Base-by-base conservation (phyloP, 164 flowering plant genomes). In the Chimonanthus salicifolius region DNA sequence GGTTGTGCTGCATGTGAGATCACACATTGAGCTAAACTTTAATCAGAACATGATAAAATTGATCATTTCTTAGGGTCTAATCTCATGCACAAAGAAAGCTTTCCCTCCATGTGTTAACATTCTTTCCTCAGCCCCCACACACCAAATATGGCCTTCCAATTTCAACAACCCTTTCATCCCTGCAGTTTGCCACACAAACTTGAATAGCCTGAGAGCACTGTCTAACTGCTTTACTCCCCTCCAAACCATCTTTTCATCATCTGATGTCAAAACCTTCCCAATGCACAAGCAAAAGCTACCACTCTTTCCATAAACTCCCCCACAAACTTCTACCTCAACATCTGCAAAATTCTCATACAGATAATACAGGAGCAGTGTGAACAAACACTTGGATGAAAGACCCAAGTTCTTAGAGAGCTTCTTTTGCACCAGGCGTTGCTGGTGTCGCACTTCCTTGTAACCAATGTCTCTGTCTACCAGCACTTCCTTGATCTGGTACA, bases 101-200 rank as follows among this genome's bases (percentile, higher is more conserved):
- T 84, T 90, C 68, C 92, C 90, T 81, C 86, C 84, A 64, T 90
- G 92, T 16, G 76, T 73, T 21, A 90, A 21, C 4, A 71, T 76
- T 82, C 84, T 89, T 15, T 82, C 82, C 71, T 80, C 83, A 43
- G 89, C 88, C 49, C 88, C 92, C 43, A 88, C 74, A 77, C 86
- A 83, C 92, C 92, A 93, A 47, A 93, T 50, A 83, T 93, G 98
- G n/a, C 99, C 98, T 83, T 88, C 89, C 63, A 93, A 69, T 82
- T 85, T 88, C 77, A 95, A 74, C 68, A 6, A 69, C 62, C 85
- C 89, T 78, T 90, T 84, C 88, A 83, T 81, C 9, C 77, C 85
- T 44, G 97, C 90, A 16, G 82, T 78, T 74, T 92, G 94, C 96
- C 94, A 90, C 3, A 90, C 87, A 82, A 89, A 88, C 74, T 84